These are phyloP conservation scores for Macadamia tetraphylla DNA, from an alignment of 164 flowering plant species.

Conservation along the genomic window DNA sequence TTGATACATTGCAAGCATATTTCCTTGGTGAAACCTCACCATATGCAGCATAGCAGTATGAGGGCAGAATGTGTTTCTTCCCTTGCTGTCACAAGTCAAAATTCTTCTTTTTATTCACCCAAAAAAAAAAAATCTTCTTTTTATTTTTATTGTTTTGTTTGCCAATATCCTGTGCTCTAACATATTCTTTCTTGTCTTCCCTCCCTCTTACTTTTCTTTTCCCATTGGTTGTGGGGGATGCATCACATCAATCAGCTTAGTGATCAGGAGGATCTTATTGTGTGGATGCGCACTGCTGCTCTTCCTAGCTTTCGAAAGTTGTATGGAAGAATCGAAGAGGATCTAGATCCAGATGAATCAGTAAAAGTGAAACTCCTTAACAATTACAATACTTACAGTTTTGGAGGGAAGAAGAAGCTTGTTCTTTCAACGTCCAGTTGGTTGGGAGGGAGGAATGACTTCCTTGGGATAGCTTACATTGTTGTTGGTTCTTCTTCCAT, in stretches of 20 bases:
- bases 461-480: conserved; percentile 66
- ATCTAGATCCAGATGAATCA: conserved; percentile 53
- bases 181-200: background rate
- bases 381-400: conserved; percentile 88
- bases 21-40: too few species aligned
- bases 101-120: background rate
- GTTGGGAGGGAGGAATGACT: conserved; percentile 82
- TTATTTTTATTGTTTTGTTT: background rate
- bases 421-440: conserved; percentile 77
- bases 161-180: background rate
- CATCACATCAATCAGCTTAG: conserved; percentile 44
- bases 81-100: background rate
- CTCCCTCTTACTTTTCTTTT: background rate
- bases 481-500: conserved; percentile 51
- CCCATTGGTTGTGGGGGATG: conserved; percentile 10
- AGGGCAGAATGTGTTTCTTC: background rate
- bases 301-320: conserved; percentile 84
- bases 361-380: conserved; percentile 44
- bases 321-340: conserved; percentile 80
- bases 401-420: conserved; percentile 73
- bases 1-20: too few species aligned
- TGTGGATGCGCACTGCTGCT: conserved; percentile 96
- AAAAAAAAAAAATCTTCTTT: background rate
- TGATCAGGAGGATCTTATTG: conserved; percentile 86
- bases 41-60: background rate